Percentiles rank a stretch among this genome's conserved stretches.
Evolutionary conservation across 2,329 filamentous ascomycete species (phyloP).

Genomic region (Coniochaeta sp.): DNA sequence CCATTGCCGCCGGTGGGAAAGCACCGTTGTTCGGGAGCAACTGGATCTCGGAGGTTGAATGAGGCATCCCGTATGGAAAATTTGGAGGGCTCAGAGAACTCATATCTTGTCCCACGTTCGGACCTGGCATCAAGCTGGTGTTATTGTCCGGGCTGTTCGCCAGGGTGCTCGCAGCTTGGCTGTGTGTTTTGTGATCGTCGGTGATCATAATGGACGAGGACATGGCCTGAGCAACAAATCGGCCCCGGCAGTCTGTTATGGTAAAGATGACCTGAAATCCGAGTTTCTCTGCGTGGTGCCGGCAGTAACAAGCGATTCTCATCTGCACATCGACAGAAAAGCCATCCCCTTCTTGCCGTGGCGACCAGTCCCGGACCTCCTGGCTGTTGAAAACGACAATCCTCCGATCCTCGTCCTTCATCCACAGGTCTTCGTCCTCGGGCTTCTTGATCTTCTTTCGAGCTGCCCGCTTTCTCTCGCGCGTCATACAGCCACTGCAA

Average conservation of each 20-base stretch:
- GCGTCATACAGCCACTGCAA: slow-evolving; percentile 81
- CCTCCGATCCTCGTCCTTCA: slow-evolving; percentile 68
- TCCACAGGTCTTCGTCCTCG: slow-evolving; percentile 86
- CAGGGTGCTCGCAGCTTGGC: slow-evolving; percentile 26
- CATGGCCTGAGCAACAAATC: slow-evolving; percentile 74
- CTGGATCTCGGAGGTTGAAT: slow-evolving; percentile 55
- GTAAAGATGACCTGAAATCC: slow-evolving; percentile 94
- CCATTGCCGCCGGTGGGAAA: background rate
- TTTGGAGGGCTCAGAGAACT: slow-evolving; percentile 25
- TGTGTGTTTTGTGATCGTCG: slow-evolving; percentile 90
- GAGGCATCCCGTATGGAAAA: slow-evolving; percentile 45
- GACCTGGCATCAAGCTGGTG: background rate
- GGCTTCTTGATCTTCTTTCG: slow-evolving; percentile 90
- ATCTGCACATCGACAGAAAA: slow-evolving; percentile 81
- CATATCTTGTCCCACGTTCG: slow-evolving; percentile 15
- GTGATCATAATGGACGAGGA: slow-evolving; percentile 93
- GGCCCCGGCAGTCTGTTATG: slow-evolving; percentile 71
- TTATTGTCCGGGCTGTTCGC: slow-evolving; percentile 12
- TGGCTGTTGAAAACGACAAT: slow-evolving; percentile 89
- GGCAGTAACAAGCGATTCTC: slow-evolving; percentile 95
- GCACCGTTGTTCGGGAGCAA: background rate
- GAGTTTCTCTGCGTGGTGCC: slow-evolving; percentile 87
- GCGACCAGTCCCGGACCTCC: slow-evolving; percentile 77
- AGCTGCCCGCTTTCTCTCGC: slow-evolving; percentile 84
- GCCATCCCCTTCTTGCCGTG: slow-evolving; percentile 38